Conservation (phyloP, 176 grass and related monocot species). For the Triticum monococcum region DNA sequence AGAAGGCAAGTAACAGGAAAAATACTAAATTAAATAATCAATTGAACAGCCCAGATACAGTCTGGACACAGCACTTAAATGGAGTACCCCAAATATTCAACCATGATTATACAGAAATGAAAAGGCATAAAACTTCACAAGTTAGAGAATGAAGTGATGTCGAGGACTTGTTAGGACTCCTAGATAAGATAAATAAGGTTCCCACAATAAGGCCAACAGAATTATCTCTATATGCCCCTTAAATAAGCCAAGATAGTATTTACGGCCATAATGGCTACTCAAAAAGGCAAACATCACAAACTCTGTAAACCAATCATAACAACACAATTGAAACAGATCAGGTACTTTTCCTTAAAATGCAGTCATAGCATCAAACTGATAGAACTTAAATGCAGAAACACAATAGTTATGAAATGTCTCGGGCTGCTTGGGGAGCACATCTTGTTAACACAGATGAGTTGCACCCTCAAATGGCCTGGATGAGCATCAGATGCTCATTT, state of each 20-base stretch:
- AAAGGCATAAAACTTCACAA: background rate
- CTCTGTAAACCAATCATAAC: no score
- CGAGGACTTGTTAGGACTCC: background rate
- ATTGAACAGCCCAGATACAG: background rate
- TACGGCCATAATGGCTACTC: constrained; percentile 30
- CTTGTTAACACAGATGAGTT: background rate
- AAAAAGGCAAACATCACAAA: constrained; percentile 24
- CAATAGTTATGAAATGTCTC: background rate
- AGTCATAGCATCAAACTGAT: background rate
- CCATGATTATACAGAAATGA: background rate
- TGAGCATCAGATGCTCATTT: constrained; percentile 15
- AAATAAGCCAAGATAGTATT: constrained; percentile 41
- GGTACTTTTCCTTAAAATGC: background rate
- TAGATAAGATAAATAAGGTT: background rate
- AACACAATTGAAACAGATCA: no score
- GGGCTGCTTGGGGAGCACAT: constrained; percentile 25
- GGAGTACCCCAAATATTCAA: background rate
- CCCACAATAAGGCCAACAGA: background rate
- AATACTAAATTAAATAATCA: background rate
- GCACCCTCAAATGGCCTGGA: constrained; percentile 35
- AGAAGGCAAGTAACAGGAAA: background rate
- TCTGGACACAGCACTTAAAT: background rate
- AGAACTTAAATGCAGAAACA: background rate
- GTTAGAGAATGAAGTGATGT: background rate
- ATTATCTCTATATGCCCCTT: constrained; percentile 12